Base-by-base conservation (phyloP, 2,329 filamentous ascomycete species). In the Thelonectria discophora region DNA sequence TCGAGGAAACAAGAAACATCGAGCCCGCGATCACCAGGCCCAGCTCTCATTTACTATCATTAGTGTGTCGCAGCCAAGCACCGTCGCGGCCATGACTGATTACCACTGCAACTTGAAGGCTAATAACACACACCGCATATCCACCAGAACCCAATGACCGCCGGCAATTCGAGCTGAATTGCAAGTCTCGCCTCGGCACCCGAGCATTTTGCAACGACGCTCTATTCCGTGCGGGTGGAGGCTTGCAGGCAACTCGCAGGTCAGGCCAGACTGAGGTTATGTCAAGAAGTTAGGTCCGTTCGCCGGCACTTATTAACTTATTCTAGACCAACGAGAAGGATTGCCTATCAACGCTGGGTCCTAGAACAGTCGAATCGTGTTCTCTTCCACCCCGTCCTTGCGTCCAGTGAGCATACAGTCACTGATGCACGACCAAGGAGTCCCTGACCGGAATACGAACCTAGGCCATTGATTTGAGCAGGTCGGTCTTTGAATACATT, bases 61-160 rank as follows among this genome's bases (percentile, higher is more conserved):
- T 30, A 55, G 52, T 20, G 52, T 17, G 43, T 55, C 37, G 24
- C 52, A 47, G 43, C 43, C 34, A 15, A 37, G 34, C 52, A 47
- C 18, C 43, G 24, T 55, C 12, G 42, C 52, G 10, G 52, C 42
- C 18, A 37, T 37, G 15, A 13, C 34, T 13, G 15, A 37, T 15
- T 24, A 46, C 42, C 42, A 47, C 43, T 30, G 24, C 27, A 46
- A 17, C 30, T 24, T 27, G 20, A 12, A n/a, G 32, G 12, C 8
- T 45, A 21, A 12, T 21, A 20, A 40, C 24, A 24, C 21, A 24
- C 21, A 24, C n/a, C 24, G 39, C 30, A 27, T 43, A 39, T 40
- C 42, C 51, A 52, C 30, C 17, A 21, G 18, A 55, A 37, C 30
- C 42, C 42, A 45, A 27, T 45, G 39, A 55, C 46, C 27, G 27